These are phyloP conservation scores for Apiotrichum porosum DNA, from an alignment of 1,284 basidiomycete species.

Conservation along the genomic window DNA sequence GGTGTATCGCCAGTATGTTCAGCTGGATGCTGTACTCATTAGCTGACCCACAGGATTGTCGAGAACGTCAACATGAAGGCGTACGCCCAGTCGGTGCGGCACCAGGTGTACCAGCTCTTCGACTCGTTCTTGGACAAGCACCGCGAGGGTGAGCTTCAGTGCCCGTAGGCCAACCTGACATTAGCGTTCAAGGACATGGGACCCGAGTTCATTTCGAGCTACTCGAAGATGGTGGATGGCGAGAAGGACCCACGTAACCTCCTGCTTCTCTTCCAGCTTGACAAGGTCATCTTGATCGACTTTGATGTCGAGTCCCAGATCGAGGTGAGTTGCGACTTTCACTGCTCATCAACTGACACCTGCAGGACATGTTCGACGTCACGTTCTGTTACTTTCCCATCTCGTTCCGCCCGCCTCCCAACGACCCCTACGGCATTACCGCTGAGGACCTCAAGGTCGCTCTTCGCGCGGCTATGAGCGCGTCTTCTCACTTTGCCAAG, in stretches of 20 bases:
- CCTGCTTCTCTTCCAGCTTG: conserved; percentile 82
- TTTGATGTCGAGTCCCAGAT: conserved; percentile 71
- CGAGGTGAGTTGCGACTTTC: conserved; percentile 57
- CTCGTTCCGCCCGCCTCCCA: conserved; percentile 88
- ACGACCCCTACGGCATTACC: conserved; percentile 90
- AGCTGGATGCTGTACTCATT: too few species aligned
- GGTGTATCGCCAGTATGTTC: conserved; percentile 63
- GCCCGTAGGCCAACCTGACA: not conserved
- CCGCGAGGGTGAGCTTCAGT: conserved; percentile 57
- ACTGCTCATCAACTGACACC: too few species aligned
- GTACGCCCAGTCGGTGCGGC: conserved; percentile 75
- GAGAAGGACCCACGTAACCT: conserved; percentile 98
- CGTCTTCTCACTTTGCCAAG: conserved; percentile 76
- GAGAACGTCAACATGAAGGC: conserved; percentile 72
- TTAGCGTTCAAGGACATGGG: conserved; percentile 68
- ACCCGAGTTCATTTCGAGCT: conserved; percentile 66
- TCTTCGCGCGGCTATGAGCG: conserved; percentile 64
- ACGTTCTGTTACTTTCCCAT: conserved; percentile 99
- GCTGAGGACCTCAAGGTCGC: conserved; percentile 76
- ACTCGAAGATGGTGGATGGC: conserved; percentile 75
- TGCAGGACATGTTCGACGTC: conserved; percentile 87
- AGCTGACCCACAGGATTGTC: conserved; percentile 58
- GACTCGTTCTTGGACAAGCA: conserved; percentile 73
- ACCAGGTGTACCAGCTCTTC: conserved; percentile 74
- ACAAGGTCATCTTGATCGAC: conserved; percentile 75